A percentile compares a stretch with the other conserved stretches of the same genome.
Conservation (phyloP, 2,329 filamentous ascomycete genomes). For the Penicillium sp. region DNA sequence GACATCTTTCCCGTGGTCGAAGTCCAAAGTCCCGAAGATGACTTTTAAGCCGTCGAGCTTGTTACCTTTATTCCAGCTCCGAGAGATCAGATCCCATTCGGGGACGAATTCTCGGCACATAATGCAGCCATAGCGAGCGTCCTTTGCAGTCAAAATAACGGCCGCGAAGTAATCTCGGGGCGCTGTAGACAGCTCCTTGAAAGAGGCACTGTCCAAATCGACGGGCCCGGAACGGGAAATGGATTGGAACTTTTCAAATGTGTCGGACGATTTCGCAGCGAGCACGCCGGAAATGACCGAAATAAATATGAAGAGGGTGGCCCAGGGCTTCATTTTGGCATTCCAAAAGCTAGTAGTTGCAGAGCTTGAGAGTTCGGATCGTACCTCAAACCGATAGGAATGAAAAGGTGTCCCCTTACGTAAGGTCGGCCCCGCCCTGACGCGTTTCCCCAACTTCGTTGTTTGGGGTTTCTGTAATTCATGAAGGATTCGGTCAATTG, state of each 20-base stretch:
- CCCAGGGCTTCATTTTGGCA: constrained; percentile 36
- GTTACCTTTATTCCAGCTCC: constrained; percentile 84
- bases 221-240: constrained; percentile 67
- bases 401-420: constrained; percentile 22
- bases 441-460: not conserved
- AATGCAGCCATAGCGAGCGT: constrained; percentile 76
- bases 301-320: constrained; percentile 40
- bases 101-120: constrained; percentile 89
- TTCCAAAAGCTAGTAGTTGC: constrained; percentile 3
- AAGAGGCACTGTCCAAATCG: constrained; percentile 74
- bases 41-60: constrained; percentile 55
- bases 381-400: not conserved
- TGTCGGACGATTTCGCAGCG: constrained; percentile 59
- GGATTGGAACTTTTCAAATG: constrained; percentile 68
- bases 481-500: not conserved
- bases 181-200: constrained; percentile 69
- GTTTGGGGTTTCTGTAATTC: not conserved
- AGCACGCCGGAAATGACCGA: constrained; percentile 29
- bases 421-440: constrained; percentile 10
- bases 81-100: constrained; percentile 84
- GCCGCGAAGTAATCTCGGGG: constrained; percentile 82
- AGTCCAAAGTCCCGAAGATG: constrained; percentile 83
- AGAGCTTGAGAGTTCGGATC: not conserved
- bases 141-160: constrained; percentile 82
- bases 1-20: constrained; percentile 74